Base-by-base conservation (phyloP, 202 grass and related monocot species). In the Eragrostis tef region DNA sequence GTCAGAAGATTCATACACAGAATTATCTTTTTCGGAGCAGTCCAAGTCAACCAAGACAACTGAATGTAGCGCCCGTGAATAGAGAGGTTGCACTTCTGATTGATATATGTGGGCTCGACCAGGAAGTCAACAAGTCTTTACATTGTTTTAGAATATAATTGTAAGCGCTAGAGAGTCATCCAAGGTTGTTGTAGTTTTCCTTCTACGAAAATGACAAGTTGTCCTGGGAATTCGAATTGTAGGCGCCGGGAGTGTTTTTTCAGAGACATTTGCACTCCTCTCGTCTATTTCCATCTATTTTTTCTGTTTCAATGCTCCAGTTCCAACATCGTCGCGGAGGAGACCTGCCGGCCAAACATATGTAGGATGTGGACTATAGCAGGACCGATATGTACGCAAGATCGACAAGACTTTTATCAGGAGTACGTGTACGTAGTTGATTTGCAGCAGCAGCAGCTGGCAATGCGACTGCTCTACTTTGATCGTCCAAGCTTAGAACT, bases 31-130 rank as follows among this genome's bases (percentile, higher is more conserved):
- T 16, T 31, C 11, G 27, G 61, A 9, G 6, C 26, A 24, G 62
- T 79, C 76, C 31, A 79, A 53, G 76, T 79, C 61, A 12, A 67
- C 58, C 43, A 49, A 19, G 5, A 16, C 75, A 64, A 51, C 60
- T 17, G 46, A 47, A 49, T 64, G 24, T 34, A 53, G 1, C 70
- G 12, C 11, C 22, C 8, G 14, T 14, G 13, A 72, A 11, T 19
- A 8, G 57, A 9, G 9, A 2, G 14, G 31, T n/a, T n/a, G 13
- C 56, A 69, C 49, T 56, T 69, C 36, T 9, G 13, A 43, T 67
- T 56, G 62, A 42, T 16, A 26, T 12, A 9, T 21, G 14, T 74
- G 21, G 20, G 31, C 34, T 27, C 42, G 69, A 80, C 15, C 50
- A n/a, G 78, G 5, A 57, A 69, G 21, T 80, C 78, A 72, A n/a